Percentiles rank a stretch among this genome's conserved stretches.
Conservation (phyloP, 768 basidiomycete species). For the Leccinum longicurvipes region DNA sequence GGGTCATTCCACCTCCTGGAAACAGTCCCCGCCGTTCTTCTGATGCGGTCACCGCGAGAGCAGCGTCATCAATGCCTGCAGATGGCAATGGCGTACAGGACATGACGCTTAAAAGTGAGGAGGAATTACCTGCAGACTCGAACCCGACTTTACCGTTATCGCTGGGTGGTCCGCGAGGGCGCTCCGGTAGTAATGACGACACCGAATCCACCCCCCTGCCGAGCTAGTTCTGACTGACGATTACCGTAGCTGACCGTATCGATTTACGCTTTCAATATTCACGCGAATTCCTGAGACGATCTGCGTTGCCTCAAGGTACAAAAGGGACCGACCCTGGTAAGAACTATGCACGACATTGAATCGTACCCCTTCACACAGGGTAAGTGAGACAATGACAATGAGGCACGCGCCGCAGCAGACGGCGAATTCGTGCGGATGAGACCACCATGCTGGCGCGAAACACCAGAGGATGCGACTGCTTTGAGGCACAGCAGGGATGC, state of each 20-base stretch:
- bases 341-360: not conserved
- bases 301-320: slow-evolving; percentile 2
- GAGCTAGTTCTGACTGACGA: slow-evolving; percentile 12
- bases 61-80: slow-evolving; percentile 1
- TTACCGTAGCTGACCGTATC: slow-evolving; percentile 10
- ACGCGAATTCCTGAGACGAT: slow-evolving; percentile 19
- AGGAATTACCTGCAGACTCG: slow-evolving; percentile 1
- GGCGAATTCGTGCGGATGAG: not conserved
- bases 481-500: not conserved
- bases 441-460: not conserved
- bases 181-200: slow-evolving; percentile 11
- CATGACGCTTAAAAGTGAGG: slow-evolving; percentile 1
- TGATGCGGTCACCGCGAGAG: slow-evolving; percentile 3
- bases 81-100: slow-evolving; percentile 5
- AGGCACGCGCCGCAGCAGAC: slow-evolving; percentile 8
- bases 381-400: not conserved
- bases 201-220: not conserved
- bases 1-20: slow-evolving; percentile 21
- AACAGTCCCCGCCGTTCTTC: slow-evolving; percentile 13
- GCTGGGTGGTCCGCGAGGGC: not conserved
- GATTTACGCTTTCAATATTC: slow-evolving; percentile 10
- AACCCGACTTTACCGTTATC: slow-evolving; percentile 12
- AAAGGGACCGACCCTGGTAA: slow-evolving; percentile 3
- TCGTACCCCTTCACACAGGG: slow-evolving; percentile 10
- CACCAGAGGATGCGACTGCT: not conserved